A percentile compares a stretch with the other conserved stretches of the same genome.
Conservation (phyloP, 768 basidiomycete species). For the Lactarius tabidus region DNA sequence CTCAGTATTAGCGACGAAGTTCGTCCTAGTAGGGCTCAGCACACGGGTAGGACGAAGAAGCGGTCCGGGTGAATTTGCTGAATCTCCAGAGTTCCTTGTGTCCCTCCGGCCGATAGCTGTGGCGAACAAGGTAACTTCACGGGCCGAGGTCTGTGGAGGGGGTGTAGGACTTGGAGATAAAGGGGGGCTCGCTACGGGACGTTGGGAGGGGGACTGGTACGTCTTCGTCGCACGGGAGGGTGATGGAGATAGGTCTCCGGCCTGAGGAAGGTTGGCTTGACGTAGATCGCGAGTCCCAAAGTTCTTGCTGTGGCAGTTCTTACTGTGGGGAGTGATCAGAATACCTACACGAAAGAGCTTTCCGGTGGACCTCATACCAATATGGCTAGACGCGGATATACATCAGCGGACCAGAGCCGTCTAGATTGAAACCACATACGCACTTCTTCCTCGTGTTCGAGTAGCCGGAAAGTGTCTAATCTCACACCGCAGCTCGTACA, state of each 20-base stretch:
- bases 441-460: slow-evolving; percentile 84
- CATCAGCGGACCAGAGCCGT: slow-evolving; percentile 10
- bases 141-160: slow-evolving; percentile 30
- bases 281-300: slow-evolving; percentile 76
- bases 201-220: slow-evolving; percentile 24
- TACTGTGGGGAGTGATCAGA: slow-evolving; percentile 43
- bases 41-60: slow-evolving; percentile 41
- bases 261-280: slow-evolving; percentile 60
- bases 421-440: slow-evolving; percentile 14
- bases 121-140: slow-evolving; percentile 17
- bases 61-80: slow-evolving; percentile 28
- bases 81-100: slow-evolving; percentile 27
- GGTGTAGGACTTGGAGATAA: slow-evolving; percentile 24
- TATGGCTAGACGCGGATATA: slow-evolving; percentile 36
- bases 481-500: slow-evolving; percentile 75
- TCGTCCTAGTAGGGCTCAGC: slow-evolving; percentile 35
- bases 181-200: slow-evolving; percentile 35
- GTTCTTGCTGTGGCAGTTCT: slow-evolving; percentile 73
- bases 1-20: slow-evolving; percentile 11
- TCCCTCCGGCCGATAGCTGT: slow-evolving; percentile 28
- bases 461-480: slow-evolving; percentile 67
- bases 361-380: slow-evolving; percentile 34
- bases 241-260: slow-evolving; percentile 35
- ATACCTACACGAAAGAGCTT: neutral
- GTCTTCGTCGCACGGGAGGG: slow-evolving; percentile 18